A percentile compares a stretch with the other conserved stretches of the same genome.
These are phyloP conservation scores for Fusarium austroafricanum DNA, from an alignment of 2,329 filamentous ascomycete genomes.

Conservation along the genomic window DNA sequence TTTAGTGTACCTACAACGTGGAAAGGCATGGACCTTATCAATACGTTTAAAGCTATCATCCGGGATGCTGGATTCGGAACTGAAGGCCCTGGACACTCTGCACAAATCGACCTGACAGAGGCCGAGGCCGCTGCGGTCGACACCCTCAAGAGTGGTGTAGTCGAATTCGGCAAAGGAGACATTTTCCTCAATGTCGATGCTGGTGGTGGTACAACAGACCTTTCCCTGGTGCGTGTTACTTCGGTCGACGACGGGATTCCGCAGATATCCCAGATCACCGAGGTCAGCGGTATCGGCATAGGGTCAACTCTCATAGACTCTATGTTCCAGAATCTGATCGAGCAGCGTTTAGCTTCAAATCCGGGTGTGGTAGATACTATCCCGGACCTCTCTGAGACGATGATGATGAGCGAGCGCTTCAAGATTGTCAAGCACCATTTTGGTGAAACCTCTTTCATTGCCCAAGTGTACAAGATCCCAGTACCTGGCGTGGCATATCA, in stretches of 20 bases:
- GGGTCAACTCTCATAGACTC: not conserved
- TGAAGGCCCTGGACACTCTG: not conserved
- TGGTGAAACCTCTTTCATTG: not conserved
- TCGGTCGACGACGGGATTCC: not conserved
- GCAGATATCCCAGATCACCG: not conserved
- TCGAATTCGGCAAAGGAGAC: not conserved
- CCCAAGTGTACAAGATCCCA: not conserved
- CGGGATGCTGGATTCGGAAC: not conserved
- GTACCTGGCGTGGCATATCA: not conserved
- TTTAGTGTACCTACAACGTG: not conserved
- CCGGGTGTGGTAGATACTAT: not conserved
- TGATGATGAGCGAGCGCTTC: not conserved
- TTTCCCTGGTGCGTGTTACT: conserved; percentile 1
- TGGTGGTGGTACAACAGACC: conserved; percentile 6
- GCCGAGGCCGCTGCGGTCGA: not conserved
- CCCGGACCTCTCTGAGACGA: not conserved
- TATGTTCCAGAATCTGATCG: not conserved
- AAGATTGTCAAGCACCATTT: not conserved
- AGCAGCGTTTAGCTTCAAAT: not conserved
- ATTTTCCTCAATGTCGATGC: conserved; percentile 6
- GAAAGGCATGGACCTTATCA: not conserved
- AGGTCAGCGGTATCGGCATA: conserved; percentile 1
- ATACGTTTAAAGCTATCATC: not conserved
- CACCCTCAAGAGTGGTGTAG: not conserved
- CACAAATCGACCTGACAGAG: not conserved